Evolutionary conservation across 768 basidiomycete species (phyloP).

Genomic region (Pisolithus albus): DNA sequence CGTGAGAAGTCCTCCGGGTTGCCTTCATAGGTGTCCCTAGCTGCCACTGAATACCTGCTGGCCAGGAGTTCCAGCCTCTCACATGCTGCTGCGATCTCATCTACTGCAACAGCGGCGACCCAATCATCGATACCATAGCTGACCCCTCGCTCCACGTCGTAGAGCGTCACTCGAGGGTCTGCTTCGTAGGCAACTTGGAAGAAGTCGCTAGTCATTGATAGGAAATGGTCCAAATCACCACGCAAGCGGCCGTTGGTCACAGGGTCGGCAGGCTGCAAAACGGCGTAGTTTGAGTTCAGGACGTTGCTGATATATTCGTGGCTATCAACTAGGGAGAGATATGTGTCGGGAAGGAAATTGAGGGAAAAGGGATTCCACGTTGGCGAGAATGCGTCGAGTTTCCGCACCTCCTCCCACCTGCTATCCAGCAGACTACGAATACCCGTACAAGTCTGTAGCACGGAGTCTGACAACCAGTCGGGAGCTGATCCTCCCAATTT

Average conservation of each 20-base stretch:
- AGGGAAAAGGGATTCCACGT: constrained; percentile 20
- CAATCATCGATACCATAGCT: constrained; percentile 27
- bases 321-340: constrained; percentile 27
- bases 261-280: constrained; percentile 5
- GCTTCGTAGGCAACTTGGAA: constrained; percentile 7
- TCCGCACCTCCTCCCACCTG: constrained; percentile 30
- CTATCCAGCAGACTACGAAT: constrained; percentile 17
- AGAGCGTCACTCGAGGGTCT: constrained; percentile 18
- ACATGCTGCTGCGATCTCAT: constrained; percentile 18
- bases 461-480: constrained; percentile 32
- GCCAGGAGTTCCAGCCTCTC: constrained; percentile 22
- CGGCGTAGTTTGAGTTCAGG: constrained; percentile 1
- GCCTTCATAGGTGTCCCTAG: constrained; percentile 21
- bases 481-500: constrained; percentile 21
- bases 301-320: constrained; percentile 20
- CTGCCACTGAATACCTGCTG: constrained; percentile 18
- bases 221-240: constrained; percentile 13
- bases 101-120: constrained; percentile 17
- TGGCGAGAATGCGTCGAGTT: constrained; percentile 16
- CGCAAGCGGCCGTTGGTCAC: constrained; percentile 1
- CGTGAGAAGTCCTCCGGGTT: constrained; percentile 35
- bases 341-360: constrained; percentile 25
- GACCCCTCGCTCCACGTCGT: constrained; percentile 34
- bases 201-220: constrained; percentile 8
- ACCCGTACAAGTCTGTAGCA: constrained; percentile 26